Percentiles rank a stretch among this genome's conserved stretches.
phyloP scores from a whole-genome alignment of 192 early-diverging fungal genomes.

The Coemansia sp. region DNA sequence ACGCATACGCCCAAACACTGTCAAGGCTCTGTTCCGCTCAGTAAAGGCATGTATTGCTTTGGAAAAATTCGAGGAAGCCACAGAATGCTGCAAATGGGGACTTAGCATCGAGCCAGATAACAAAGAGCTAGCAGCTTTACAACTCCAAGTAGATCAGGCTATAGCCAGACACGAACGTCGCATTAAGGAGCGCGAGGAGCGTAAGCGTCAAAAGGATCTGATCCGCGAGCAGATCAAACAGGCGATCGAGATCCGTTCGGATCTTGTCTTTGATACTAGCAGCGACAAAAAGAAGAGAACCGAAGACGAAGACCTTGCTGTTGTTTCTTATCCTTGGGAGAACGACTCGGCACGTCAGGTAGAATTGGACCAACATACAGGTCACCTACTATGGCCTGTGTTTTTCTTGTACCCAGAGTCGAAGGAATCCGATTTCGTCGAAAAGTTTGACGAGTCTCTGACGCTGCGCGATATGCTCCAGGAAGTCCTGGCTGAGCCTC shows the following conservation, averaged over 20 bases:
- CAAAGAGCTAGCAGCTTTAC: conserved; percentile 41
- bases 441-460: conserved; percentile 78
- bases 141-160: conserved; percentile 31
- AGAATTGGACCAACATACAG: conserved; percentile 59
- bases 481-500: conserved; percentile 76
- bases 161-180: conserved; percentile 18
- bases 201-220: conserved; percentile 48
- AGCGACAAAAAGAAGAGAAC: conserved; percentile 8
- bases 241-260: conserved; percentile 53
- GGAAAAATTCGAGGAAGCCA: conserved; percentile 81
- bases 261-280: conserved; percentile 40
- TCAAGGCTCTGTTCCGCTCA: conserved; percentile 94
- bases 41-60: conserved; percentile 78
- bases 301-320: background rate
- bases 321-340: conserved; percentile 21
- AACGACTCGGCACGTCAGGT: conserved; percentile 58
- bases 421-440: conserved; percentile 87
- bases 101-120: conserved; percentile 69
- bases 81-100: conserved; percentile 82
- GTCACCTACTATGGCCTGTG: conserved; percentile 79
- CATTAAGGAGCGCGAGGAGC: conserved; percentile 35
- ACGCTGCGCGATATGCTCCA: conserved; percentile 85
- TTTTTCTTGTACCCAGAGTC: conserved; percentile 95
- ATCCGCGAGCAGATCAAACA: conserved; percentile 56
- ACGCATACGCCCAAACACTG: conserved; percentile 70